phyloP scores from a whole-genome alignment of 2,329 filamentous ascomycete genomes.

The Hirsutella rhossiliensis region DNA sequence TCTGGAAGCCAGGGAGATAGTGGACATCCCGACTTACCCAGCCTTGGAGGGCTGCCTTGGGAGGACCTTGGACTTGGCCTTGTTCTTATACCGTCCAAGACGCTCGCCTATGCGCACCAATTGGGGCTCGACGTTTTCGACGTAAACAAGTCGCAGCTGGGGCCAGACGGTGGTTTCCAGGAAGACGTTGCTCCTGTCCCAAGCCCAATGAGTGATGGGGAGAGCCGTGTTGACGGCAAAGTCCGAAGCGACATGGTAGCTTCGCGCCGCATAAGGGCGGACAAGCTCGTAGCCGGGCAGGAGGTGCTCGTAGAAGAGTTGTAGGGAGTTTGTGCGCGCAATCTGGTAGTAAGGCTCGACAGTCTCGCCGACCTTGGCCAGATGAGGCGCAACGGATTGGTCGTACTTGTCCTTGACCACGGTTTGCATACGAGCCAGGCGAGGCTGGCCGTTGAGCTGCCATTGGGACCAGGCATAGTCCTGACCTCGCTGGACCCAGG shows the following conservation, averaged over 20 bases:
- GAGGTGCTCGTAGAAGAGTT: conserved; percentile 61
- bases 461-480: conserved; percentile 61
- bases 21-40: background rate
- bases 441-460: conserved; percentile 66
- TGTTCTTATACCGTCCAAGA: conserved; percentile 58
- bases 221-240: conserved; percentile 59
- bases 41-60: conserved; percentile 3
- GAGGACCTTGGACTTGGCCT: conserved; percentile 19
- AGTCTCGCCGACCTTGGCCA: conserved; percentile 45
- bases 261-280: conserved; percentile 59
- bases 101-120: conserved; percentile 84
- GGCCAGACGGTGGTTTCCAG: conserved; percentile 72
- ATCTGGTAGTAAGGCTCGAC: conserved; percentile 63
- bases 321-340: conserved; percentile 47
- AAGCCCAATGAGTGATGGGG: conserved; percentile 59
- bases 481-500: conserved; percentile 55
- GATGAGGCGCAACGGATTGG: conserved; percentile 58
- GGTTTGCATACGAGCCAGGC: conserved; percentile 52
- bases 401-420: conserved; percentile 57
- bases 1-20: background rate
- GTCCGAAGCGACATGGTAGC: conserved; percentile 53
- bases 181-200: conserved; percentile 58
- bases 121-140: conserved; percentile 90
- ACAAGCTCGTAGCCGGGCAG: conserved; percentile 65
- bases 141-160: conserved; percentile 66